Conservation (phyloP, 2,329 filamentous ascomycete genomes). For the Aureobasidium sp. region DNA sequence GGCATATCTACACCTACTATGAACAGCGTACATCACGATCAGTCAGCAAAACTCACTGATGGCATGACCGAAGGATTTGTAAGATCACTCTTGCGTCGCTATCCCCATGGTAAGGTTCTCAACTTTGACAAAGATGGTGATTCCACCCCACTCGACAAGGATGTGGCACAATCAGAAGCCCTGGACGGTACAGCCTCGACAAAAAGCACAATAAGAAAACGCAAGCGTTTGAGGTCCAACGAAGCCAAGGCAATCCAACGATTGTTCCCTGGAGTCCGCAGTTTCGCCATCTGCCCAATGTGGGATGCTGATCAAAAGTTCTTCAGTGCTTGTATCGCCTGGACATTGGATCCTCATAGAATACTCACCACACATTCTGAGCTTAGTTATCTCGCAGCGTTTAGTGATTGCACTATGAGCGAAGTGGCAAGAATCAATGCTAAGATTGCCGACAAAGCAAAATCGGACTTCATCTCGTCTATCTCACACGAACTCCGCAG, state of each 20-base stretch:
- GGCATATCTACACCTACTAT: background rate
- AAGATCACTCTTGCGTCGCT: conserved; percentile 20
- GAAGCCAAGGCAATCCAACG: background rate
- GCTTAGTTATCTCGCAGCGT: conserved; percentile 34
- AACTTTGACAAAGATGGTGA: conserved; percentile 25
- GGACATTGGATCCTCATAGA: conserved; percentile 32
- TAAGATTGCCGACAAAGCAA: conserved; percentile 35
- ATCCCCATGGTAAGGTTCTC: conserved; percentile 29
- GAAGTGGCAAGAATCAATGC: conserved; percentile 31
- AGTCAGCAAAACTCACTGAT: background rate
- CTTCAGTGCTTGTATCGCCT: conserved; percentile 23
- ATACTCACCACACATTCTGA: conserved; percentile 26
- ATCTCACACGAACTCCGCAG: conserved; percentile 43
- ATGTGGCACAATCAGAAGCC: conserved; percentile 13
- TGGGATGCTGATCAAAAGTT: conserved; percentile 33
- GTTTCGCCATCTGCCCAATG: conserved; percentile 39
- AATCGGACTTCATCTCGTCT: conserved; percentile 41
- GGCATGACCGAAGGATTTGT: conserved; percentile 17
- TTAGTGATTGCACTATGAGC: conserved; percentile 32
- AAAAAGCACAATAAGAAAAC: background rate
- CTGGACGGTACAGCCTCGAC: background rate
- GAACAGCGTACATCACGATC: background rate
- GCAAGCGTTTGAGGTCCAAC: background rate
- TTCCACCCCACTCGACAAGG: conserved; percentile 16
- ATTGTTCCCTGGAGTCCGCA: conserved; percentile 34